Base-by-base conservation (phyloP, 176 grass and related monocot species). In the Thinopyrum elongatum region DNA sequence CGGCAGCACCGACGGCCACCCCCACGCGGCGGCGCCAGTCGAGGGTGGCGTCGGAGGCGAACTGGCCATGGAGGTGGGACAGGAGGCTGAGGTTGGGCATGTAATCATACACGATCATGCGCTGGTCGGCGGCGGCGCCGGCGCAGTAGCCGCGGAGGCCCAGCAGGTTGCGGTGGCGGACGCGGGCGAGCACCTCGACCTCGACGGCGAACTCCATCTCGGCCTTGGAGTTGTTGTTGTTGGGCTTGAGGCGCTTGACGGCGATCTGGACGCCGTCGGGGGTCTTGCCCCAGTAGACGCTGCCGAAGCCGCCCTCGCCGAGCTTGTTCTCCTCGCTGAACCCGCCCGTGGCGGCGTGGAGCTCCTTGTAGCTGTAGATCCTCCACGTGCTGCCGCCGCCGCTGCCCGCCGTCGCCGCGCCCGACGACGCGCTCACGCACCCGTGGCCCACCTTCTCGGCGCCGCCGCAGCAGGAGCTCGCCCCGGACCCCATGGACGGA, bases 181-280 rank as follows among this genome's bases (percentile, higher is more conserved):
- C 93, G 6, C 93, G 86, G 4, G 93, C 93, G 1, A 94, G 68
- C 0, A 92, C 90, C 87, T 94, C 93, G 12, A 94, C 90, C 75
- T 94, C 93, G 27, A 94, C 93, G 2, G 93, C 90, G 79, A 94
- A 94, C 63, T 94, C 93, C 93, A 94, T 94, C 87, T 94, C 93
- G 19, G 93, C 93, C 78, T 94, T 94, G 60, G 87, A 94, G 85
- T 82, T 89, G 86, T 92, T 92, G 74, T 69, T 89, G 68, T 70
- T 49, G 25, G 93, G 82, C 82, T 94, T 94, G 61, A 94, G 78
- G 74, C 31, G 85, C 93, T 94, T 94, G 85, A 92, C 90, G 2
- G 93, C 93, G 47, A 94, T 92, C 93, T 91, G 87, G 44, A 80
- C 85, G 26, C 93, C 93, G 31, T 94, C 93, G 22, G 87, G 25